Base-by-base conservation (phyloP, 2,329 filamentous ascomycete species). In the Blastomyces parvus region DNA sequence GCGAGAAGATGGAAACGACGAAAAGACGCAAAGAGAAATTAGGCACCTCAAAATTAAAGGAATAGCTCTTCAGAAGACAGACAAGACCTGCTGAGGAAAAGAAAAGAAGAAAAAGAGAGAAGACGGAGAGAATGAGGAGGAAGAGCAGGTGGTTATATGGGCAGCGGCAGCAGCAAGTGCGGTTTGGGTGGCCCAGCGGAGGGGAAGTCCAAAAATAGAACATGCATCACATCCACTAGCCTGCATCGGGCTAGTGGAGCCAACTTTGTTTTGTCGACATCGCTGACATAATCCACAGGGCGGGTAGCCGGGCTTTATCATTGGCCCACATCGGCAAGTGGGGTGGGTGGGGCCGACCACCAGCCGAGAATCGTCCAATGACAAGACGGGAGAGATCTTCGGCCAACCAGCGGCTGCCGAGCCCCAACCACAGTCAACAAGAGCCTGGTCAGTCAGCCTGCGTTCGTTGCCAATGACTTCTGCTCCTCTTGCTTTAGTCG, bases 81-180 rank as follows among this genome's bases (percentile, higher is more conserved):
- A 70, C 55, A 77, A 72, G 79, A 80, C 84, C 87, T 87, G 85
- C 84, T 86, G 79, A 80, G 79, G 84, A 83, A 56, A 77, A 77
- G 72, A 71, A 71, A 71, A 70, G 70, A 74, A 75, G 75, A 70
- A 70, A 38, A 71, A 71, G 68, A 68, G 70, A 70, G 70, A 66
- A 59, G 59, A 52, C 63, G 36, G 38, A 42, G 46, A 42, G 52
- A 60, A 48, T 19, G 17, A 46, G 42, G 40, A 38, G 46, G 33
- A 36, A 17, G 17, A 56, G 30, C 17, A 56, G 19, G 13, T 46
- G 44, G 61, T 62, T 64, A 62, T 64, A 64, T 63, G 61, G 13
- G 42, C 30, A 33, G 27, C n/a, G 6, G 46, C n/a, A 6, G 33
- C 48, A 33, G 72, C 70, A 74, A 73, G 5, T n/a, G 17, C 11